Percentiles rank a stretch among this genome's conserved stretches.
Evolutionary conservation across 805 yeast species (phyloP).

Genomic region (Trichomonascus vanleenenianus): DNA sequence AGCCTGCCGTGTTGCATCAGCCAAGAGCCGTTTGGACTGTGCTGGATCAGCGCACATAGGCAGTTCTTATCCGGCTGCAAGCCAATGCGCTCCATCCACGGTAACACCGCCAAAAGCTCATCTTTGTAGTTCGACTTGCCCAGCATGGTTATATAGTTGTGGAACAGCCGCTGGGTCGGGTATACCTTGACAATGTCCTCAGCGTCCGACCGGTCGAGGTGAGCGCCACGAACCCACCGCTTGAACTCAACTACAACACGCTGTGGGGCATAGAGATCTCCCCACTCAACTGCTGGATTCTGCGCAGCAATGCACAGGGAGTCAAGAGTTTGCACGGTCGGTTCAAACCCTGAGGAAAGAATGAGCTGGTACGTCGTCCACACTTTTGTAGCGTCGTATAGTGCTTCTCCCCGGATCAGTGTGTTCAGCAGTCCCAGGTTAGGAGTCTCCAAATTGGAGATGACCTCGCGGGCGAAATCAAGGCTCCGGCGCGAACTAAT

Average conservation of each 20-base stretch:
- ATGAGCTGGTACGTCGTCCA: slow-evolving; percentile 29
- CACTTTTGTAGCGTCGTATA: slow-evolving; percentile 9
- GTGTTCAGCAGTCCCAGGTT: background rate
- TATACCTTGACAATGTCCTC: slow-evolving; percentile 28
- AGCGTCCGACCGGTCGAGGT: slow-evolving; percentile 22
- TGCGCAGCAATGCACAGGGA: slow-evolving; percentile 46
- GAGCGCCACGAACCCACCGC: slow-evolving; percentile 31
- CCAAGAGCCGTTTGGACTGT: slow-evolving; percentile 24
- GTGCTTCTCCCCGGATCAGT: background rate
- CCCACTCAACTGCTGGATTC: slow-evolving; percentile 37
- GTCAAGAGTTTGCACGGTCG: slow-evolving; percentile 28
- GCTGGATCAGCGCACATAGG: slow-evolving; percentile 33
- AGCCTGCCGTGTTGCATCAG: slow-evolving; percentile 21
- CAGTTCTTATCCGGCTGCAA: slow-evolving; percentile 37
- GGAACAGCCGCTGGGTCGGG: slow-evolving; percentile 45
- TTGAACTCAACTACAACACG: slow-evolving; percentile 53
- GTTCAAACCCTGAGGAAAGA: slow-evolving; percentile 18
- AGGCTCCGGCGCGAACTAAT: background rate
- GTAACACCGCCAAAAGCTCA: slow-evolving; percentile 43
- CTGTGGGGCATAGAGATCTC: slow-evolving; percentile 46
- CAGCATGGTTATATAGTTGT: slow-evolving; percentile 44
- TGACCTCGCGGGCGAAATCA: background rate
- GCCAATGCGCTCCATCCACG: slow-evolving; percentile 46
- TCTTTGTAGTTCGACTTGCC: slow-evolving; percentile 39
- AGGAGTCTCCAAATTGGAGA: background rate